Conservation (phyloP, 192 early-diverging fungal genomes). For the Coemansia sp. region DNA sequence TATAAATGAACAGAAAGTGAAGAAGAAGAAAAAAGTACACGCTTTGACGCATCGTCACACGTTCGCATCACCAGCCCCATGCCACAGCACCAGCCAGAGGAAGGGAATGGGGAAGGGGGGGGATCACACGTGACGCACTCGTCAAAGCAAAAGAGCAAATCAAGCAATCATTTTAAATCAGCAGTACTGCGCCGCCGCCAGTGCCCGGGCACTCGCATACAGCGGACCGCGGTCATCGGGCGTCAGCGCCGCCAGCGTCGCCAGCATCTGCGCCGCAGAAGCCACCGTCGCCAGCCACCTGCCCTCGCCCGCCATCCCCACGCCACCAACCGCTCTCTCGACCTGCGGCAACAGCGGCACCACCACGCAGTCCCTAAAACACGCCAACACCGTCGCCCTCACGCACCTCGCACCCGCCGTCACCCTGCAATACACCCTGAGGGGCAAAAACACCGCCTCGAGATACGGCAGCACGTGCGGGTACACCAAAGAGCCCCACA, state of each 20-base stretch:
- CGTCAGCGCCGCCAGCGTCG: slow-evolving; percentile 28
- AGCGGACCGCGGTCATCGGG: slow-evolving; percentile 35
- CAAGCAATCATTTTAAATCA: no score
- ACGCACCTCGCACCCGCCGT: slow-evolving; percentile 9
- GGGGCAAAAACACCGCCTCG: slow-evolving; percentile 81
- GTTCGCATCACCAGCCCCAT: no score
- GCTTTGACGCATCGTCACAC: no score
- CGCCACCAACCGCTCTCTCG: background rate
- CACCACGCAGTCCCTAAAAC: slow-evolving; percentile 34
- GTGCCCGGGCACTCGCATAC: slow-evolving; percentile 22
- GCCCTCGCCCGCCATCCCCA: background rate
- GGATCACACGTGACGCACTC: no score
- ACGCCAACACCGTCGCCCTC: slow-evolving; percentile 25
- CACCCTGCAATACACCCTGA: slow-evolving; percentile 42
- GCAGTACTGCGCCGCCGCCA: slow-evolving; percentile 18
- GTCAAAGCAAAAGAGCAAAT: no score
- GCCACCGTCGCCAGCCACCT: background rate
- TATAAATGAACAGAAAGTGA: background rate
- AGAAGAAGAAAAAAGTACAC: slow-evolving; percentile 5
- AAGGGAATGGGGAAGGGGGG: no score
- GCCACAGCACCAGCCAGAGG: no score
- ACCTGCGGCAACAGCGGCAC: slow-evolving; percentile 24
- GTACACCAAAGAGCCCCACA: no score
- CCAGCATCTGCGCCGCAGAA: slow-evolving; percentile 27
- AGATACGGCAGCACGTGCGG: slow-evolving; percentile 81